Percentiles rank a stretch among this genome's conserved stretches.
These are phyloP conservation scores for Heterobasidion occidentale DNA, from an alignment of 1,284 basidiomycete species.

Conservation along the genomic window DNA sequence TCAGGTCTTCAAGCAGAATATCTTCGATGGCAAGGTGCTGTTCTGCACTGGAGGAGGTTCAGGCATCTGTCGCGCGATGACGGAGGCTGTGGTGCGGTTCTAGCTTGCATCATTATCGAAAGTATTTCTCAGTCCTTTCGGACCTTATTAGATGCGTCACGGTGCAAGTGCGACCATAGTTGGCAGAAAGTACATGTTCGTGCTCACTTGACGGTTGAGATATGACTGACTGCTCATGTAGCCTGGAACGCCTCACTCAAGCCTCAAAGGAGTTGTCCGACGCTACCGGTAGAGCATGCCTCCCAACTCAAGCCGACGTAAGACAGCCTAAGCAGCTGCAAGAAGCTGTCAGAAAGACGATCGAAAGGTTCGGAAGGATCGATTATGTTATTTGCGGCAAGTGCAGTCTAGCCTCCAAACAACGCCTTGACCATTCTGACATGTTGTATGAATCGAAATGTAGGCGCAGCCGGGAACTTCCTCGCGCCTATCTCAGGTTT, in stretches of 20 bases:
- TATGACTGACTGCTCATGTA: constrained; percentile 20
- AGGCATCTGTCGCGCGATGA: constrained; percentile 91
- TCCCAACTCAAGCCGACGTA: constrained; percentile 80
- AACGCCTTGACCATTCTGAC: neutral
- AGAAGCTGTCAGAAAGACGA: constrained; percentile 69
- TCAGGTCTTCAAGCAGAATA: constrained; percentile 64
- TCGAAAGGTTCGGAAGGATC: constrained; percentile 78
- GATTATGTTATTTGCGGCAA: constrained; percentile 93
- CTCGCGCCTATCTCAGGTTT: constrained; percentile 75
- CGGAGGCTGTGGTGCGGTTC: constrained; percentile 62
- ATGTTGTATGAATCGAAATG: neutral
- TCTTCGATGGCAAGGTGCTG: constrained; percentile 90
- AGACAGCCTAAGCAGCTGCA: constrained; percentile 68
- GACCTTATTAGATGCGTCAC: constrained; percentile 63
- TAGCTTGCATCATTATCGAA: neutral
- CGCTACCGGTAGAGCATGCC: constrained; percentile 63
- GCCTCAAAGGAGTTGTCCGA: constrained; percentile 69
- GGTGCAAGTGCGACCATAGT: constrained; percentile 80
- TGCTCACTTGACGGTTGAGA: neutral
- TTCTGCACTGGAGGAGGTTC: constrained; percentile 90
- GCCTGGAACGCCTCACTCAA: constrained; percentile 67
- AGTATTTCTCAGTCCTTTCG: neutral
- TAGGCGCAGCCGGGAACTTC: constrained; percentile 88
- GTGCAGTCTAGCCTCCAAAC: constrained; percentile 12
- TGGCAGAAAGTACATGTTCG: constrained; percentile 63